These are phyloP conservation scores for Pisolithus tinctorius DNA, from an alignment of 768 basidiomycete species.

Conservation along the genomic window DNA sequence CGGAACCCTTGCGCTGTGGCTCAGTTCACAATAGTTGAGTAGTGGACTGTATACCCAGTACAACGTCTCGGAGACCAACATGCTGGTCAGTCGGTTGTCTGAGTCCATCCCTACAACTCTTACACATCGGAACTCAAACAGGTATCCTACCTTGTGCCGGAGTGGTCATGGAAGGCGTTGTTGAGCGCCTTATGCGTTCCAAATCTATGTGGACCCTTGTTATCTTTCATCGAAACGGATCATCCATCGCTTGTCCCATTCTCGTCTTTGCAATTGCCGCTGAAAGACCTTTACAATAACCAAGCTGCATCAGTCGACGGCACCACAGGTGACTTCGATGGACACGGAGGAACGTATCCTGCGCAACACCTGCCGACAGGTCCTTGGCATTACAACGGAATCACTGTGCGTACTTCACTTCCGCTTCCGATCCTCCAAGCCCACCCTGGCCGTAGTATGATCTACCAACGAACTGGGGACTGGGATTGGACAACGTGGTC, in stretches of 20 bases:
- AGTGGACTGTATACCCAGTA: too few relatives aligned
- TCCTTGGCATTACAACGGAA: conserved; percentile 32
- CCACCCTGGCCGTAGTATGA: conserved; percentile 30
- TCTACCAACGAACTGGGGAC: conserved; percentile 37
- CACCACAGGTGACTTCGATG: conserved; percentile 34
- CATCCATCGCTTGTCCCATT: conserved; percentile 18
- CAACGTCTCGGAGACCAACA: too few relatives aligned
- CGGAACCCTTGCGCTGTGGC: too few relatives aligned
- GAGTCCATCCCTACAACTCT: too few relatives aligned
- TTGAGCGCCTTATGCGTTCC: conserved; percentile 18
- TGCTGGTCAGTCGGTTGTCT: too few relatives aligned
- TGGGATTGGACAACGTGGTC: conserved; percentile 37
- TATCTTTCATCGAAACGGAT: conserved; percentile 12
- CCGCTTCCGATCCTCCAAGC: not conserved
- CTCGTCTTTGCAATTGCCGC: conserved; percentile 26
- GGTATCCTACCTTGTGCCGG: not conserved
- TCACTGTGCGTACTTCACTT: conserved; percentile 24
- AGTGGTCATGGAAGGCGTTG: conserved; percentile 6
- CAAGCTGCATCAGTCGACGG: conserved; percentile 37
- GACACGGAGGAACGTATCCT: conserved; percentile 32
- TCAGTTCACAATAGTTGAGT: too few relatives aligned
- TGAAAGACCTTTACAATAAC: conserved; percentile 32
- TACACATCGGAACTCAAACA: too few relatives aligned
- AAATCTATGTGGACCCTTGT: conserved; percentile 13
- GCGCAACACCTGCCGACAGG: conserved; percentile 35